Base-by-base conservation (phyloP, 2,329 filamentous ascomycete species). In the Berkeleyomyces rouxiae region DNA sequence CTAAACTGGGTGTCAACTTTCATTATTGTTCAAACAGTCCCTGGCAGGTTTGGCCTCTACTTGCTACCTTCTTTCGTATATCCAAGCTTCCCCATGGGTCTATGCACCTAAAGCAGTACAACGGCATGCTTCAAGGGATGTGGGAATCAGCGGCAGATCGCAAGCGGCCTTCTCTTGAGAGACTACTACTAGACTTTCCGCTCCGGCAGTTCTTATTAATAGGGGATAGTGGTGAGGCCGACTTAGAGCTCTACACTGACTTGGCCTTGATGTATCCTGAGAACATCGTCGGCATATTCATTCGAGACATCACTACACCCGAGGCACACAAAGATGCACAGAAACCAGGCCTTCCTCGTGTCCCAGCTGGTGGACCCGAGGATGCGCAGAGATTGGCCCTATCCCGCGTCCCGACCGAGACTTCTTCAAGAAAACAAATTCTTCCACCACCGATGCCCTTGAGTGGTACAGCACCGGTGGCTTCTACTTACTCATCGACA, bases 1-100 rank as follows among this genome's bases (percentile, higher is more conserved):
- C 87, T 46, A 78, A 84, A 23, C 83, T 92, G 75, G 90, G 91
- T 16, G 92, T 97, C 33, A 83, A 85, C 68, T 81, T 99, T 61
- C 95, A 99, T 71, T 99, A 99, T 72, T 95, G 96, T 67, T 99
- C 93, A n/a, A 99, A 99, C 73, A 95, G 92, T 59, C 93, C 93
- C 0, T 99, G 95, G 95, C 95, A 99, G 71, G 79, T 99, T 5
- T 99, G 89, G 68, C 93, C 93, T 0, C 83, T 97, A 2, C 76
- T 99, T 9, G 86, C 88, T 4, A 89, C 82, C 61, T 99, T 87
- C 71, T 95, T 97, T 72, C 83, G 85, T 67, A 74, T 86, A 47
- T 87, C 88, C 5, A 87, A 87, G 1, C 76, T 99, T 1, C 93
- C 93, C 0, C 82, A 82, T 0, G 95, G 93, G 0, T 96, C 92